Percentiles rank a stretch among this genome's conserved stretches.
Conservation (phyloP, 495 filamentous ascomycete genomes). For the Astrothelium macrocarpum region DNA sequence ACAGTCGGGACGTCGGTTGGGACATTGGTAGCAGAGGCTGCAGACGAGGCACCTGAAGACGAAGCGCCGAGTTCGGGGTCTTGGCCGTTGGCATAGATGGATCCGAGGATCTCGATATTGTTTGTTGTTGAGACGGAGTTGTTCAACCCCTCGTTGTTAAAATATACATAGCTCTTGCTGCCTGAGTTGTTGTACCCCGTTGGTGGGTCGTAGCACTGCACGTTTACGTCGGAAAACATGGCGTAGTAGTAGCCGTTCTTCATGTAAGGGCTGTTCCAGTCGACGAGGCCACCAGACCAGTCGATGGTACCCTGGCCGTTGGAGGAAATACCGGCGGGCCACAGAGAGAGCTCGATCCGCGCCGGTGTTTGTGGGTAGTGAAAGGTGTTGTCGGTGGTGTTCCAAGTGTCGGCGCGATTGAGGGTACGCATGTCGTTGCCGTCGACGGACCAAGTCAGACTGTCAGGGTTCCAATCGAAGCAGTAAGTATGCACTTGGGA, state of each 20-base stretch:
- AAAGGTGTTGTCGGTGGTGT: conserved; percentile 71
- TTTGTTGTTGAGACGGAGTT: conserved; percentile 64
- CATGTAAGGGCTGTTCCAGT: conserved; percentile 80
- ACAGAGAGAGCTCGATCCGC: conserved; percentile 90
- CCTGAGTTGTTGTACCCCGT: conserved; percentile 46
- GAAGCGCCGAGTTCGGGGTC: conserved; percentile 22
- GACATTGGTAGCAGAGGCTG: conserved; percentile 9
- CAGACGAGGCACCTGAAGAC: not conserved
- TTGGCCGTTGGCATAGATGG: conserved; percentile 63
- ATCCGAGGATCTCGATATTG: conserved; percentile 68
- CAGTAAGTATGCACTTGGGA: conserved; percentile 80
- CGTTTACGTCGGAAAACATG: conserved; percentile 61
- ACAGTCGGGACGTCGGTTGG: conserved; percentile 23
- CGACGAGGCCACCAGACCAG: conserved; percentile 84
- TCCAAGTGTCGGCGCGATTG: conserved; percentile 59
- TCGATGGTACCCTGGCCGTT: conserved; percentile 78
- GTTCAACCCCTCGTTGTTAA: conserved; percentile 54
- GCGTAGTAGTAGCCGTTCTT: conserved; percentile 86
- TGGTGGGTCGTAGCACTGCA: conserved; percentile 76
- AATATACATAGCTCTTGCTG: conserved; percentile 66
- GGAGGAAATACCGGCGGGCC: conserved; percentile 75
- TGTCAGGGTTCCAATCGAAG: conserved; percentile 83
- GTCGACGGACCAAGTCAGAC: conserved; percentile 77
- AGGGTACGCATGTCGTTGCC: conserved; percentile 63
- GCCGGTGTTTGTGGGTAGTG: conserved; percentile 86